Conservation (phyloP, 2,329 filamentous ascomycete genomes). For the Xylogone sp. region DNA sequence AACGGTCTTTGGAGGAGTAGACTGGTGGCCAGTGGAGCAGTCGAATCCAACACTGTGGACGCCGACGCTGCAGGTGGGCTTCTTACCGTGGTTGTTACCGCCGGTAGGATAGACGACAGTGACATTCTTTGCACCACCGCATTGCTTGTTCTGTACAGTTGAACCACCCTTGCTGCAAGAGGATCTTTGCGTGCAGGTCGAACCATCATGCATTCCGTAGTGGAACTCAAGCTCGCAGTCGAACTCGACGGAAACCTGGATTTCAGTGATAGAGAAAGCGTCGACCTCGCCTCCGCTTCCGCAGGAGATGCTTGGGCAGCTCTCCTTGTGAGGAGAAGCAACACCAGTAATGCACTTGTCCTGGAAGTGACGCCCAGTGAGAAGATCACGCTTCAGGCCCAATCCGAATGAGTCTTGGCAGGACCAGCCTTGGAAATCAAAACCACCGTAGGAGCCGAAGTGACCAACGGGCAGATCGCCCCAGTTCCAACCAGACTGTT, state of each 20-base stretch:
- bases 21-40: conserved; percentile 52
- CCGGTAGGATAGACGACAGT: conserved; percentile 60
- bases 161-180: conserved; percentile 65
- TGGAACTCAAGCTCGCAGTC: conserved; percentile 80
- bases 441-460: conserved; percentile 66
- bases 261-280: conserved; percentile 69
- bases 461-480: conserved; percentile 54
- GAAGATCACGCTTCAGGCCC: conserved; percentile 49
- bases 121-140: conserved; percentile 84
- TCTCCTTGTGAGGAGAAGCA: conserved; percentile 37
- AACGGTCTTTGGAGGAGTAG: no score
- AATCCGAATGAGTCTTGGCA: conserved; percentile 57
- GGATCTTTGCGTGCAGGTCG: conserved; percentile 73
- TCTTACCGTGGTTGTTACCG: conserved; percentile 50
- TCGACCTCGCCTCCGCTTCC: conserved; percentile 40
- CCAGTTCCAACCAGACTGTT: conserved; percentile 72
- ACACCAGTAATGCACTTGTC: conserved; percentile 59
- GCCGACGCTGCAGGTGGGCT: conserved; percentile 63
- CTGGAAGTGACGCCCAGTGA: conserved; percentile 35
- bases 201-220: conserved; percentile 82
- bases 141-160: conserved; percentile 78
- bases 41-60: conserved; percentile 74
- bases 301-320: conserved; percentile 54
- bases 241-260: conserved; percentile 71
- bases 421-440: conserved; percentile 69